Base-by-base conservation (phyloP, 345 rosid genomes). In the Xanthoceras sorbifolium region DNA sequence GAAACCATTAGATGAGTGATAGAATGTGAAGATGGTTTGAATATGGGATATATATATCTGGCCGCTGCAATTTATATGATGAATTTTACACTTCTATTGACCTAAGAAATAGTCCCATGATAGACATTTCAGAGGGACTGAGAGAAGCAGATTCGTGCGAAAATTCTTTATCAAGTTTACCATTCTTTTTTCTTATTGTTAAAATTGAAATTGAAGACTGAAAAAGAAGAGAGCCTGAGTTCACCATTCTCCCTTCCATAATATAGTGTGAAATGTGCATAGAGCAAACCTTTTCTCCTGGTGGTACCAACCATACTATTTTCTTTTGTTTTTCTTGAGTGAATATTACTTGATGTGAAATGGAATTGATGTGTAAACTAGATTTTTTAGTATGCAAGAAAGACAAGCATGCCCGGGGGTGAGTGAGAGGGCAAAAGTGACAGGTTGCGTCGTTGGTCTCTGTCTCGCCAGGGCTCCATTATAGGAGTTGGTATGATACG, bases 201-300 rank as follows among this genome's bases (percentile, higher is more conserved):
- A 29, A 23, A 29, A 59, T n/a, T 44, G 5, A 46, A 44, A 73
- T 29, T 62, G 77, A 22, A 44, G 69, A 29, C 62, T 0, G 48
- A 6, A 22, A 22, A 22, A 3, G 46, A 64, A 31, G 68, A 18
- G 59, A 50, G 31, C 52, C 52, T 34, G 44, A 40, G 60, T 23
- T 60, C 20, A 48, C 65, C 62, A 36, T 23, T 22, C 40, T 50
- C 25, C 44, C 23, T 23, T n/a, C 8, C 38, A 64, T n/a, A 23
- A 40, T 72, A 55, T 44, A 66, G 70, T 54, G 63, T 66, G 70
- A 69, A 36, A 68, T 64, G 68, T 54, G 73, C 57, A 76, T 20
- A 76, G 76, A 22, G 54, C 10, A 23, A 25, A 34, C 4, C 31
- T 29, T 32, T 57, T 32, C 59, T 46, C 42, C 31, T 22, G 77